These are phyloP conservation scores for Lepiota venenata DNA, from an alignment of 768 basidiomycete genomes.

Conservation along the genomic window DNA sequence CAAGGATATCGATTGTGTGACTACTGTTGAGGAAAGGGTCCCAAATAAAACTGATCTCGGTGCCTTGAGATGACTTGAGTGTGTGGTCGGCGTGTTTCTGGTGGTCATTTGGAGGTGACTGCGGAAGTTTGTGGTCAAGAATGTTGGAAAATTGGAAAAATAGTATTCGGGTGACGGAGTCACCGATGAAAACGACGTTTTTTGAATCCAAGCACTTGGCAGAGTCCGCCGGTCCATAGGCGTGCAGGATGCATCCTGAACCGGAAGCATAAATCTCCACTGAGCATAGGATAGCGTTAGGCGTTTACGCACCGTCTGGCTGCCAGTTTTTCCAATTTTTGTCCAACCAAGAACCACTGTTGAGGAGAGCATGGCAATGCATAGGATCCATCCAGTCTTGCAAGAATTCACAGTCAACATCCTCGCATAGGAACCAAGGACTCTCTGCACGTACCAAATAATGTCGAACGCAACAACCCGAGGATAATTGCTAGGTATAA, in stretches of 20 bases:
- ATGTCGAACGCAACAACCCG: conserved; percentile 38
- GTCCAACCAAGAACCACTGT: conserved; percentile 79
- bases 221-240: conserved; percentile 55
- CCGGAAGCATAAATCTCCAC: neutral
- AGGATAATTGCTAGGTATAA: conserved; percentile 36
- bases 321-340: conserved; percentile 72
- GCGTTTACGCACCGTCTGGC: conserved; percentile 61
- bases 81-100: conserved; percentile 69
- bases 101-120: conserved; percentile 47
- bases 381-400: conserved; percentile 71
- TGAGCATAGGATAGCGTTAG: neutral
- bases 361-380: conserved; percentile 70
- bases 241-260: conserved; percentile 77
- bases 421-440: neutral
- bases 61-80: conserved; percentile 42
- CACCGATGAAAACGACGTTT: conserved; percentile 76
- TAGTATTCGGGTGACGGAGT: conserved; percentile 76
- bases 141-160: conserved; percentile 72
- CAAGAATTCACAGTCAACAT: neutral
- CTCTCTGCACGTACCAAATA: conserved; percentile 38
- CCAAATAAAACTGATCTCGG: conserved; percentile 66
- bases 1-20: conserved; percentile 43
- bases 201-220: conserved; percentile 52
- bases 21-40: conserved; percentile 85
- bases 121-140: conserved; percentile 56